Evolutionary conservation across 768 basidiomycete species (phyloP).

Genomic region (Lactarius vividus): DNA sequence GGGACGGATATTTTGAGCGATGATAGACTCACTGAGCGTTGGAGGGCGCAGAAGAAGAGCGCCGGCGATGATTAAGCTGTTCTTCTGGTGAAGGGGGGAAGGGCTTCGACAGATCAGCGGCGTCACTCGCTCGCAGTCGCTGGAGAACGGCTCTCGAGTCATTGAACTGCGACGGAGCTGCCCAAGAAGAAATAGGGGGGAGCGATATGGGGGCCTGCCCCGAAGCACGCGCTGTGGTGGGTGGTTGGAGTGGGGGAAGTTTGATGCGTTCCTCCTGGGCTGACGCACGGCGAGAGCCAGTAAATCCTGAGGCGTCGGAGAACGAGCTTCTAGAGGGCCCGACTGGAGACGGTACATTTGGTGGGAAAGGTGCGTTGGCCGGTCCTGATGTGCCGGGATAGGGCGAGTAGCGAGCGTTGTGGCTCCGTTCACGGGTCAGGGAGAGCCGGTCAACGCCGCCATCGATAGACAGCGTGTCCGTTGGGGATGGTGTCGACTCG

Average conservation of each 20-base stretch:
- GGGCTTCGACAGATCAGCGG: background rate
- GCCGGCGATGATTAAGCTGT: constrained; percentile 13
- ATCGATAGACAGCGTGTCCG: constrained; percentile 27
- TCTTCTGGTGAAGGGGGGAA: background rate
- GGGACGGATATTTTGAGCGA: background rate
- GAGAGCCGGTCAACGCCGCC: constrained; percentile 33
- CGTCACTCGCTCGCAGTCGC: constrained; percentile 22
- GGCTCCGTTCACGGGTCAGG: constrained; percentile 33
- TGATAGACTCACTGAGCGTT: constrained; percentile 15
- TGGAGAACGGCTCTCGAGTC: constrained; percentile 26
- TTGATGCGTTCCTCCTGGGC: constrained; percentile 39
- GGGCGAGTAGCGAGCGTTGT: constrained; percentile 43
- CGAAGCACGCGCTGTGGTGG: constrained; percentile 32
- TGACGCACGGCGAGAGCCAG: constrained; percentile 21
- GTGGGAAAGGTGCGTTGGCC: constrained; percentile 31
- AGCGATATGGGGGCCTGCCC: constrained; percentile 49
- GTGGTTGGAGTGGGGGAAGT: constrained; percentile 44
- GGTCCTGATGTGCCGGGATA: constrained; percentile 39
- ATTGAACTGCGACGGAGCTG: constrained; percentile 14
- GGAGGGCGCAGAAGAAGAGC: constrained; percentile 18
- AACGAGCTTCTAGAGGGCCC: constrained; percentile 39
- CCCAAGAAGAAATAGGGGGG: constrained; percentile 54
- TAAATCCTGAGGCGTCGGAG: constrained; percentile 22
- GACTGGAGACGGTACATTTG: constrained; percentile 35
- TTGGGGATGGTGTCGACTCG: constrained; percentile 16